Evolutionary conservation across 345 rosid species (phyloP).

Genomic region (Rhodomyrtus tomentosa): DNA sequence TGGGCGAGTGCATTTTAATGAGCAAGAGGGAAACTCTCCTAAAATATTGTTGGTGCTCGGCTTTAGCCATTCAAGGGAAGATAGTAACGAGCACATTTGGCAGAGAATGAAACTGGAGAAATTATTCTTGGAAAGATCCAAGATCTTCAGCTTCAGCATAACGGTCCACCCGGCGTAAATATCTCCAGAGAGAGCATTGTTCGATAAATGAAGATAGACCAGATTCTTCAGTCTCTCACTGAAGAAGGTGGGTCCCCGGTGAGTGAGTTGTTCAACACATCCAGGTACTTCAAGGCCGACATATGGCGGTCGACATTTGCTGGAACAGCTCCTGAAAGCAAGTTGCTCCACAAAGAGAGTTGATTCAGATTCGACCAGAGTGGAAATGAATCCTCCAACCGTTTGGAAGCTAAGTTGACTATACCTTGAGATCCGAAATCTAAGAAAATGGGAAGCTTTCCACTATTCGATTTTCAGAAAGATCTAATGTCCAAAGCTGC

Average conservation of each 20-base stretch:
- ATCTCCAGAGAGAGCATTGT: slow-evolving; percentile 8
- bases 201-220: slow-evolving; percentile 3
- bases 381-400: slow-evolving; percentile 4
- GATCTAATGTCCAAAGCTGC: slow-evolving; percentile 2
- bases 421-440: not conserved
- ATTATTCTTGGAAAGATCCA: slow-evolving; percentile 13
- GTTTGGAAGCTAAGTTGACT: slow-evolving; percentile 2
- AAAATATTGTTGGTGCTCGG: slow-evolving; percentile 13
- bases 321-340: slow-evolving; percentile 3
- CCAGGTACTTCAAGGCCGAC: not conserved
- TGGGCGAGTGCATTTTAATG: not conserved
- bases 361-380: not conserved
- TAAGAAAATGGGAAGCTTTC: slow-evolving; percentile 3
- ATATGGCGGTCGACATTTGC: not conserved
- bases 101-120: slow-evolving; percentile 2
- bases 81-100: not conserved
- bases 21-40: slow-evolving; percentile 6
- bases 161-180: slow-evolving; percentile 6
- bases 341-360: slow-evolving; percentile 4
- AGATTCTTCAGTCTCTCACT: not conserved
- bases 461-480: slow-evolving; percentile 4
- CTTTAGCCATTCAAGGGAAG: slow-evolving; percentile 1
- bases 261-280: not conserved
- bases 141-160: not conserved
- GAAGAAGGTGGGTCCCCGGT: not conserved